Base-by-base conservation (phyloP, 2,329 filamentous ascomycete species). In the Blastomyces parvus region DNA sequence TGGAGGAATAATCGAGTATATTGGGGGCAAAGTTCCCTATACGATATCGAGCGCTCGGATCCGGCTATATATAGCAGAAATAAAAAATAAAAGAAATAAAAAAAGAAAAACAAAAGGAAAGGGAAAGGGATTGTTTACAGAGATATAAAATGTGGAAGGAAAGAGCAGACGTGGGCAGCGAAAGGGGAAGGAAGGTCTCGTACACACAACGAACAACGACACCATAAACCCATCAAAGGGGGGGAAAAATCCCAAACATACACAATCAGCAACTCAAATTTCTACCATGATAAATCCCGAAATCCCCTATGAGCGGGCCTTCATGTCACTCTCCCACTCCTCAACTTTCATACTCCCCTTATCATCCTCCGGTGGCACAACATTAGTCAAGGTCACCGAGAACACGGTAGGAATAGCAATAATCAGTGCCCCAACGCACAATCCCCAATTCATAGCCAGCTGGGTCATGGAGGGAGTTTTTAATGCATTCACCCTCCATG, bases 391-490 rank as follows among this genome's bases (percentile, higher is more conserved):
- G 1, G 72, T 76, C 30, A 81, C 77, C 0, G 77, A 74, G 67
- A 73, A 71, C 3, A 81, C 77, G 0, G 76, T 72, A 2, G 79
- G 79, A 58, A 81, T 68, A 5, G 73, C 78, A 50, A 80, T 64
- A 4, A 79, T 64, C 30, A 81, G 67, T 0, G 77, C 72, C 1
- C 76, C 79, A 61, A 80, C 79, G 62, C 75, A 79, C 17, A 81
- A 67, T 1, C 77, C 77, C 78, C 78, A 81, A 63, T 79, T 73
- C 74, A 80, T 79, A 2, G 72, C 78, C 56, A 81, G 72, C 69
- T 81, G 78, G 1, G 73, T 73, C 73, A 77, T 78, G 4, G 73
- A 67, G 14, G 72, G 69, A 19, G 70, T 71, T 0, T 69, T 64
- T 46, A 76, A 61, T 0, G 78, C 77, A 63, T 79, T 78, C 38